phyloP scores from a whole-genome alignment of 805 yeast species.

The Soucietia sequanensis region DNA sequence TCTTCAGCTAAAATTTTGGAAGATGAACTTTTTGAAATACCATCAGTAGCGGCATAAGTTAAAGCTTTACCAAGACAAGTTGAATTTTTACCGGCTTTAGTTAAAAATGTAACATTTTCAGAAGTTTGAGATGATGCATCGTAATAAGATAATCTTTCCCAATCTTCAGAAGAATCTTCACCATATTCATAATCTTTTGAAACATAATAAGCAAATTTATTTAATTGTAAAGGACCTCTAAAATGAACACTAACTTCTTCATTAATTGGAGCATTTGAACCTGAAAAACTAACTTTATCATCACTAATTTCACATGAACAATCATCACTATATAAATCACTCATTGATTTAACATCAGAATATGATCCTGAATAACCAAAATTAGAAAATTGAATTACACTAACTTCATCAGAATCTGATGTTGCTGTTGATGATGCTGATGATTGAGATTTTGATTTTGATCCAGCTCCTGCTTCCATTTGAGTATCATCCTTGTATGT shows the following conservation, averaged over 20 bases:
- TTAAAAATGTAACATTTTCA: slow-evolving; percentile 66
- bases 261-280: slow-evolving; percentile 63
- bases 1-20: slow-evolving; percentile 50
- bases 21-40: slow-evolving; percentile 43
- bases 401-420: slow-evolving; percentile 2
- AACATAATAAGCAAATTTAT: slow-evolving; percentile 62
- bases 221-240: slow-evolving; percentile 68
- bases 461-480: no score
- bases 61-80: slow-evolving; percentile 69
- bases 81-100: slow-evolving; percentile 58
- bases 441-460: background rate
- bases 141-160: slow-evolving; percentile 63
- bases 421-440: background rate
- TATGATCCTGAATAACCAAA: slow-evolving; percentile 57
- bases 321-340: slow-evolving; percentile 37
- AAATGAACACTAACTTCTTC: slow-evolving; percentile 74
- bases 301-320: slow-evolving; percentile 48
- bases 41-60: slow-evolving; percentile 60
- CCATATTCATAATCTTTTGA: slow-evolving; percentile 39
- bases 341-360: slow-evolving; percentile 44
- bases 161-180: slow-evolving; percentile 37
- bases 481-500: no score
- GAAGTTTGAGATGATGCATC: slow-evolving; percentile 48
- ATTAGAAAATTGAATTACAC: slow-evolving; percentile 46
- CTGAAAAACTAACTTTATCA: slow-evolving; percentile 45